A percentile compares a stretch with the other conserved stretches of the same genome.
Conservation (phyloP, 1,284 basidiomycete genomes). For the Cryptococcus sp. region DNA sequence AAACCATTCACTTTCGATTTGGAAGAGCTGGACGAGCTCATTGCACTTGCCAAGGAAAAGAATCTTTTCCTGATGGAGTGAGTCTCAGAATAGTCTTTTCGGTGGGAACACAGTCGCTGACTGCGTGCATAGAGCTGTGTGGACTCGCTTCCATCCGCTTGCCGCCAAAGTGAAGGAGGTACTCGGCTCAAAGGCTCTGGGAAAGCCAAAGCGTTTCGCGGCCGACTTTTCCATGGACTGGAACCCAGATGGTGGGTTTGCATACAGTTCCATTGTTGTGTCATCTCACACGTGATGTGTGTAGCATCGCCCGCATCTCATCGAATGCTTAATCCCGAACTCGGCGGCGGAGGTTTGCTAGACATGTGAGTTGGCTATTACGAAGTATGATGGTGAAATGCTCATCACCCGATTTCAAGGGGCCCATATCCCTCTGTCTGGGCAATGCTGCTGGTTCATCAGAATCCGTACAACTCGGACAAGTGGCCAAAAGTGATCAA, state of each 20-base stretch:
- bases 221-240: conserved; percentile 74
- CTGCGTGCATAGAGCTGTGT: conserved; percentile 42
- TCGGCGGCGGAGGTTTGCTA: conserved; percentile 82
- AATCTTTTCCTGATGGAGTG: conserved; percentile 88
- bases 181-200: conserved; percentile 48
- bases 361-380: conserved; percentile 64
- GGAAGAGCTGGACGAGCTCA: conserved; percentile 61
- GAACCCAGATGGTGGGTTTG: conserved; percentile 64
- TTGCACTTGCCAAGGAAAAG: conserved; percentile 71
- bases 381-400: neutral
- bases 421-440: conserved; percentile 82
- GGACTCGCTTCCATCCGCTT: conserved; percentile 54
- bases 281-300: neutral
- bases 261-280: neutral
- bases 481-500: conserved; percentile 57
- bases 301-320: conserved; percentile 53
- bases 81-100: conserved; percentile 57
- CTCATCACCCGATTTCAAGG: conserved; percentile 50
- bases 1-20: conserved; percentile 63
- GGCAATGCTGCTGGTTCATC: conserved; percentile 78
- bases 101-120: too few relatives aligned
- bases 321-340: conserved; percentile 75
- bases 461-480: conserved; percentile 68
- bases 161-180: conserved; percentile 49
- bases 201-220: conserved; percentile 54